Evolutionary conservation across 2,329 filamentous ascomycete genomes (phyloP), one percentile per base, ranked within the genome.

Genomic region (Drechslerella coelobrocha): DNA sequence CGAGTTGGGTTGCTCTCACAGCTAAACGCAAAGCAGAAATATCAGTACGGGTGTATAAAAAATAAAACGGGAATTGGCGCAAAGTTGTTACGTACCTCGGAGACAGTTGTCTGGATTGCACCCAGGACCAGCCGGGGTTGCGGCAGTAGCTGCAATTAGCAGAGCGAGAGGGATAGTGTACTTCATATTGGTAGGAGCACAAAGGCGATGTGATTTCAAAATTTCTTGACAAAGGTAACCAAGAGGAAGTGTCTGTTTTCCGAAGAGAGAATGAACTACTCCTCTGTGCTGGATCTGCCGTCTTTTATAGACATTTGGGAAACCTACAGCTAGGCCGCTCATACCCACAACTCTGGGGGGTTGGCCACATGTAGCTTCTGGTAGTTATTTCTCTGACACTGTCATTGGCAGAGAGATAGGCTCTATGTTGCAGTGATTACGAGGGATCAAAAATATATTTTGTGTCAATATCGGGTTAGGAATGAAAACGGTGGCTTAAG

Each of bases 31-130:
- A 8, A 21, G 19, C 7, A 19, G 9, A 43, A 29, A 29, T 29
- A 12, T 23, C 14, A 41, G 21, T 19, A 10, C 23, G 9, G 7
- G 7, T 7, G 3, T 19, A 29, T 17, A 10, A 10, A 39, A n/a
- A 37, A 34, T 34, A 10, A 37, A 12, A 2, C 7, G 27, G 12
- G 9, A 31, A 19, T 19, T 4, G 29, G 29, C 6, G 29, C n/a
- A 51, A 51, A n/a, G 14, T 6, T 4, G 9, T 37, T 17, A 17
- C 41, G 14, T 65, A 65, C 61, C 61, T 26, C 63, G 52, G 17
- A 61, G 59, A 21, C 63, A 69, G 56, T 69, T 69, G 19, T 69
- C 37, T 1, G 43, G 29, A 2, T 3, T 14, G 29, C 57, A 61
- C 29, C 19, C 14, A 5, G 6, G 14, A 24, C 29, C 45, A 2